Base-by-base conservation (phyloP, 106 monocot species). In the Hemerocallis citrina region DNA sequence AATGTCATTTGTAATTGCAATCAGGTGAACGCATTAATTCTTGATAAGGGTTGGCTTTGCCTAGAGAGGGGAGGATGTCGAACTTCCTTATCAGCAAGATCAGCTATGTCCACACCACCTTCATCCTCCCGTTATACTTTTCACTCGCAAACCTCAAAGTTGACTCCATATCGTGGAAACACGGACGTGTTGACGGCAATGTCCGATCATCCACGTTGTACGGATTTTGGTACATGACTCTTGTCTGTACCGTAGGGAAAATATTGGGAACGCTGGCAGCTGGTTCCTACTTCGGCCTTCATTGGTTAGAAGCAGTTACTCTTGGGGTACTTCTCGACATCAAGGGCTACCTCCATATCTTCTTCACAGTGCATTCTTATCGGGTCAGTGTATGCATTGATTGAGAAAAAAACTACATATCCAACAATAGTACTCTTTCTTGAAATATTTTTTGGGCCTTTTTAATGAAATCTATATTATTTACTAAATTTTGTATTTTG, bases 271-370 rank as follows among this genome's bases (percentile, higher is more conserved):
- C 80, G 1, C 22, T 78, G 13, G 7, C 41, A 3, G 63, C 68
- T 7, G 62, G 76, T 29, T 27, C 57, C 16, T 3, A 16, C 7
- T 33, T 57, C 12, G 92, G 80, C 0, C 66, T 87, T 19, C 59
- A 67, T 25, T 70, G 69, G 67, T 60, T 66, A 2, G 92, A 92
- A 49, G 77, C 87, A 0, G 0, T 75, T 17, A 77, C 77, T 0
- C 61, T 92, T 9, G 83, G 79, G 0, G 45, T 83, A 27, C 69
- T 87, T 0, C 77, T 92, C 47, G 84, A 80, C 50, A 52, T 92
- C 7, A 92, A 84, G 62, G 87, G 92, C 0, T 57, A 80, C 41
- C 75, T 70, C 57, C 92, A 81, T 48, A 57, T 92, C 49, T 74
- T 83, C 35, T 72, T 49, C 35, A 66, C 77, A 11, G 36, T 34